Evolutionary conservation across 2,329 filamentous ascomycete genomes (phyloP).

Genomic region (Cryphonectria radicalis): DNA sequence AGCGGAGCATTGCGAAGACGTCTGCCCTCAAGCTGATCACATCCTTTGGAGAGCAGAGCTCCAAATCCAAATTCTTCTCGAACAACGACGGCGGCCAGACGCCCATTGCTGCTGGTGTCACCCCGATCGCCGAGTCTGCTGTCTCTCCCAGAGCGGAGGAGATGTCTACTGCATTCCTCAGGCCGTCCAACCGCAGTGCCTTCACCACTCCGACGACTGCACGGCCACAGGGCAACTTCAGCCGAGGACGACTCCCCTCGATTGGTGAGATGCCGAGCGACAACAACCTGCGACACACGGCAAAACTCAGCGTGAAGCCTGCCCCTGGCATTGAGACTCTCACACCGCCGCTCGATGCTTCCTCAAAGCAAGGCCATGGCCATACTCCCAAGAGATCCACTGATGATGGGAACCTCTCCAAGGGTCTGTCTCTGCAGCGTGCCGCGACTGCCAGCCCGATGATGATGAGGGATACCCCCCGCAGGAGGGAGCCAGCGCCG

Average conservation of each 20-base stretch:
- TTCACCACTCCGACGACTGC: constrained; percentile 73
- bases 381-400: constrained; percentile 44
- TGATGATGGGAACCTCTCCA: constrained; percentile 48
- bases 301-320: constrained; percentile 30
- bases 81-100: constrained; percentile 65
- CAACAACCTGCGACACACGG: constrained; percentile 38
- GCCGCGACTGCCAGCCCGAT: constrained; percentile 71
- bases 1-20: constrained; percentile 73
- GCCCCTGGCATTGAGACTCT: constrained; percentile 21
- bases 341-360: constrained; percentile 31
- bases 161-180: constrained; percentile 68
- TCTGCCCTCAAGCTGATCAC: constrained; percentile 91
- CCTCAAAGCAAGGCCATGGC: constrained; percentile 36
- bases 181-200: constrained; percentile 68
- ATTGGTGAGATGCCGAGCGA: constrained; percentile 69
- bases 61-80: constrained; percentile 68
- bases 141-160: constrained; percentile 72
- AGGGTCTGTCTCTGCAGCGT: constrained; percentile 58
- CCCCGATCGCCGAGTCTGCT: constrained; percentile 83
- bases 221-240: constrained; percentile 62
- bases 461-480: constrained; percentile 59
- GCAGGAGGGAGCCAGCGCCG: constrained; percentile 56
- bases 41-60: constrained; percentile 70
- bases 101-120: constrained; percentile 80
- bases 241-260: constrained; percentile 71